Percentiles rank a stretch among this genome's conserved stretches.
Evolutionary conservation across 192 early-diverging fungal species (phyloP).

Genomic region (Helicostylum pulchrum): DNA sequence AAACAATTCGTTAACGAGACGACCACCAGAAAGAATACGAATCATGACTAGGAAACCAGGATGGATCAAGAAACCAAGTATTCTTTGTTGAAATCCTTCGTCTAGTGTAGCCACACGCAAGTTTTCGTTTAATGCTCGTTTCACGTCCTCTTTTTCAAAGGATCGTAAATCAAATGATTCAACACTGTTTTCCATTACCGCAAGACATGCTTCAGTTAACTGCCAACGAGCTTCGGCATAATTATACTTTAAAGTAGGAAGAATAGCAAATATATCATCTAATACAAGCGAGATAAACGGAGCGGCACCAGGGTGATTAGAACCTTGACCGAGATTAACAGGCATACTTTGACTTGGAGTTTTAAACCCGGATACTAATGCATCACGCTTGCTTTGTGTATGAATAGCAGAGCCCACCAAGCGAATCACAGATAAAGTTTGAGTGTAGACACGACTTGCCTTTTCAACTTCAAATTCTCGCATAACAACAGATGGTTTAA

Average conservation of each 20-base stretch:
- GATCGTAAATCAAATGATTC: constrained; percentile 65
- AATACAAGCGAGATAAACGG: constrained; percentile 81
- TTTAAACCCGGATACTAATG: constrained; percentile 37
- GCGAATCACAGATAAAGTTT: constrained; percentile 82
- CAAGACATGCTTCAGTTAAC: constrained; percentile 66
- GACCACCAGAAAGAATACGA: constrained; percentile 70
- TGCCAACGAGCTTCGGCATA: constrained; percentile 74
- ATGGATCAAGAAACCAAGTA: constrained; percentile 43
- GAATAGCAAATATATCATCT: constrained; percentile 80
- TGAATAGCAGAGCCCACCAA: constrained; percentile 72
- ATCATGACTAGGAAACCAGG: constrained; percentile 86
- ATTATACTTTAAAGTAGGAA: constrained; percentile 65
- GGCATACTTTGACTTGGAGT: constrained; percentile 42
- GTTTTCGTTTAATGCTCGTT: background rate
- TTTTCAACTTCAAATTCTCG: constrained; percentile 79
- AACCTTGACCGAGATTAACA: constrained; percentile 55
- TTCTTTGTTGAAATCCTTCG: background rate
- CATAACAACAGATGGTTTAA: constrained; percentile 68
- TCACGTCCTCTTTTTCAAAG: constrained; percentile 7
- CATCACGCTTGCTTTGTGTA: constrained; percentile 18
- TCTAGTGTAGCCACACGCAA: background rate
- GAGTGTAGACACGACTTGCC: constrained; percentile 66
- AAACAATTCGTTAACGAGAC: constrained; percentile 69
- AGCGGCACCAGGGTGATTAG: constrained; percentile 70
- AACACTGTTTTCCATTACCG: constrained; percentile 79